phyloP scores from a whole-genome alignment of 148 eudicot genomes.

The Drosera capensis region DNA sequence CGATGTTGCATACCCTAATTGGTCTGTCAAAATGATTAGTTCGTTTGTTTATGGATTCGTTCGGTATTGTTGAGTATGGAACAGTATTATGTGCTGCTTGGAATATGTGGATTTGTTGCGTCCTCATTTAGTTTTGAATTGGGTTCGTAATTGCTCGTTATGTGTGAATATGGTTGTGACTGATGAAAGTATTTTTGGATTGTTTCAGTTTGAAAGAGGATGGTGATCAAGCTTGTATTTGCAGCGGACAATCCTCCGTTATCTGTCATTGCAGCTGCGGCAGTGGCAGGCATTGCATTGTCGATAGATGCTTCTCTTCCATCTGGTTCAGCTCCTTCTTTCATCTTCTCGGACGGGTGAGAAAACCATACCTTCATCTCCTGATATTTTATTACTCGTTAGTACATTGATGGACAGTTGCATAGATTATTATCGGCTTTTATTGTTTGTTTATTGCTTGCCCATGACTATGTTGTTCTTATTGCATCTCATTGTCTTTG shows the following conservation, averaged over 20 bases:
- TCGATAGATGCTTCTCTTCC: slow-evolving; percentile 32
- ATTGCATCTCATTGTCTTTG: background rate
- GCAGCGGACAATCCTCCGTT: slow-evolving; percentile 59
- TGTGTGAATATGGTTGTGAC: no score
- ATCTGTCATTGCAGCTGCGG: slow-evolving; percentile 42
- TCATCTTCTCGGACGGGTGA: slow-evolving; percentile 48
- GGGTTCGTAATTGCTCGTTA: no score
- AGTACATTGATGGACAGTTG: no score
- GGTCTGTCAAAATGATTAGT: no score
- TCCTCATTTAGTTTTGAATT: no score
- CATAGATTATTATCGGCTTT: background rate
- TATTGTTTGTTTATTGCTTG: background rate
- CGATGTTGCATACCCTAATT: no score
- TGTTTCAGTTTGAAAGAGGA: slow-evolving; percentile 2
- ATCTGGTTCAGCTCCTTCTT: slow-evolving; percentile 38
- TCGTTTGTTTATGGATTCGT: no score
- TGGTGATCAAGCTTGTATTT: slow-evolving; percentile 42
- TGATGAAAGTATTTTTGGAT: no score
- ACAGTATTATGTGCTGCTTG: no score
- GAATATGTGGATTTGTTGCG: no score
- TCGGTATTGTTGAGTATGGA: no score
- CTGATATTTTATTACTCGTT: background rate
- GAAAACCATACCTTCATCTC: background rate
- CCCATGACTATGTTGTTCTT: background rate
- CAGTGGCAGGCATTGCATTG: slow-evolving; percentile 30